These are phyloP conservation scores for Wickerhamomyces kurtzmanii DNA, from an alignment of 805 yeast genomes.

Conservation along the genomic window DNA sequence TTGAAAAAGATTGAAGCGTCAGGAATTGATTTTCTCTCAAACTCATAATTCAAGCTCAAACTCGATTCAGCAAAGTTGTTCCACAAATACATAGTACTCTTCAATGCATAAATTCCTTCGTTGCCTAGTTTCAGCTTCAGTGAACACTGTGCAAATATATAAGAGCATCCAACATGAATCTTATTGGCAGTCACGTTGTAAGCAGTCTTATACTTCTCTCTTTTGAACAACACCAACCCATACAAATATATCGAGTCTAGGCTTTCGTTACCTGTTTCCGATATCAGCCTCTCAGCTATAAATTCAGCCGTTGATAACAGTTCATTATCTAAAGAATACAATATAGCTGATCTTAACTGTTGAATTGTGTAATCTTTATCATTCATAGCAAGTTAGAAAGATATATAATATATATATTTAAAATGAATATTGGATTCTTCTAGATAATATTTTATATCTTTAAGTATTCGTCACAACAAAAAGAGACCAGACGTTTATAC, in stretches of 20 bases:
- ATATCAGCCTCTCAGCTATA: slow-evolving; percentile 71
- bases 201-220: slow-evolving; percentile 52
- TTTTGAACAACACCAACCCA: slow-evolving; percentile 55
- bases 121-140: slow-evolving; percentile 39
- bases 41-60: slow-evolving; percentile 25
- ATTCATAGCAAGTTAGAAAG: too few species aligned
- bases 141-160: slow-evolving; percentile 63
- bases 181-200: slow-evolving; percentile 36
- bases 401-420: too few species aligned
- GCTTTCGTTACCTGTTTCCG: slow-evolving; percentile 35
- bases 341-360: slow-evolving; percentile 45
- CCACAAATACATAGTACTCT: slow-evolving; percentile 28
- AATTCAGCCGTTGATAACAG: slow-evolving; percentile 72
- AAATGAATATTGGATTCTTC: too few species aligned
- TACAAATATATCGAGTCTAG: slow-evolving; percentile 59
- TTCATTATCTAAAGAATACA: slow-evolving; percentile 66
- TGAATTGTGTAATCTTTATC: slow-evolving; percentile 18
- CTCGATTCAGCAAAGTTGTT: slow-evolving; percentile 7
- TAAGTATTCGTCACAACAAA: too few species aligned
- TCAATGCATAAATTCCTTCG: slow-evolving; percentile 53
- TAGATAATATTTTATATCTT: too few species aligned
- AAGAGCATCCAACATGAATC: slow-evolving; percentile 66
- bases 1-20: slow-evolving; percentile 62
- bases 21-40: slow-evolving; percentile 31
- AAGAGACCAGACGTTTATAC: too few species aligned